Evolutionary conservation across 441 rosid genomes (phyloP).

Genomic region (Euphorbia corollata): DNA sequence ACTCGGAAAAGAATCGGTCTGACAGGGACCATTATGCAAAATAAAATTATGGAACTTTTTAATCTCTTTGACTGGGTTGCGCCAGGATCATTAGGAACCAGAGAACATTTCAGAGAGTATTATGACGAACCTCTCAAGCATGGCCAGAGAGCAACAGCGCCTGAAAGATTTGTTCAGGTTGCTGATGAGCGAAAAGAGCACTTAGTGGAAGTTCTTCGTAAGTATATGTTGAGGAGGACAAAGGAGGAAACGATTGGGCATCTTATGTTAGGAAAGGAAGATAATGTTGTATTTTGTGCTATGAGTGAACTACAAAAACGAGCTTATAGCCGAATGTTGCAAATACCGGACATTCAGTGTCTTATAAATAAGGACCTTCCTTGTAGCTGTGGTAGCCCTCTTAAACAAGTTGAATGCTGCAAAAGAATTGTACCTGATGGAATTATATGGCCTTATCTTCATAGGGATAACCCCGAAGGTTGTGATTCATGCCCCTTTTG

Average conservation of each 20-base stretch:
- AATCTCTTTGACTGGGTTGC: slow-evolving; percentile 89
- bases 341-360: slow-evolving; percentile 77
- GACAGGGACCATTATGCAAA: slow-evolving; percentile 90
- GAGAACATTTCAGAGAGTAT: slow-evolving; percentile 79
- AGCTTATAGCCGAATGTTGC: slow-evolving; percentile 70
- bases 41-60: slow-evolving; percentile 81
- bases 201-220: slow-evolving; percentile 55
- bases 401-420: slow-evolving; percentile 84
- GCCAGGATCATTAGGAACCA: slow-evolving; percentile 73
- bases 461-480: slow-evolving; percentile 73
- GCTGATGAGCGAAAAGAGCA: slow-evolving; percentile 82
- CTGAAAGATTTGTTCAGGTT: slow-evolving; percentile 59
- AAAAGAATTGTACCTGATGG: slow-evolving; percentile 80
- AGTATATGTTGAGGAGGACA: slow-evolving; percentile 84
- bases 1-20: slow-evolving; percentile 69
- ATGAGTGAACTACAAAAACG: slow-evolving; percentile 88
- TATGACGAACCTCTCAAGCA: slow-evolving; percentile 87
- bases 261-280: slow-evolving; percentile 97
- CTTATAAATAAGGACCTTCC: slow-evolving; percentile 80
- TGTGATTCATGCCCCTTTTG: slow-evolving; percentile 96
- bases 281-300: slow-evolving; percentile 84
- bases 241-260: slow-evolving; percentile 95
- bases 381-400: slow-evolving; percentile 88
- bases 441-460: slow-evolving; percentile 80
- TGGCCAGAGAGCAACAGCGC: slow-evolving; percentile 88